Evolutionary conservation across 371 early-diverging fungal genomes (phyloP).

Genomic region (Umbelopsis sp.): DNA sequence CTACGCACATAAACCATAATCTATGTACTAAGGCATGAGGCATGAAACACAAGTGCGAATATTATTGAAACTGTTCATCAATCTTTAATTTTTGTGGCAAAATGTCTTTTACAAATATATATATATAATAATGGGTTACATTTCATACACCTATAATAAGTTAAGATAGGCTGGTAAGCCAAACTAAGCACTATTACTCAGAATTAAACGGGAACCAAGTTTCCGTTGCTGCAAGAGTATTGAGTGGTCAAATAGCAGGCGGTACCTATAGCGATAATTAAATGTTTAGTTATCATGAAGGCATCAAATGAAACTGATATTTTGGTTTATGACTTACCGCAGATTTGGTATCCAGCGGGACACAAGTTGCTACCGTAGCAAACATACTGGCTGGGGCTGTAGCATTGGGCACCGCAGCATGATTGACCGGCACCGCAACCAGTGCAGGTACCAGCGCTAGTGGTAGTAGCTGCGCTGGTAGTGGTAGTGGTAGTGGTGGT

Average conservation of each 20-base stretch:
- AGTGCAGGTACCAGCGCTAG: not conserved
- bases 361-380: constrained; percentile 2
- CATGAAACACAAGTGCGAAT: too few species aligned
- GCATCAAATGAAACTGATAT: not conserved
- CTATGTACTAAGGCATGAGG: too few species aligned
- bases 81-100: too few species aligned
- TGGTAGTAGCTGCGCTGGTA: constrained; percentile 5
- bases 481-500: not conserved
- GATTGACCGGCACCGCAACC: not conserved
- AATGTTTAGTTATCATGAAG: not conserved
- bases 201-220: not conserved
- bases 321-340: not conserved
- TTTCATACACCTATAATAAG: not conserved
- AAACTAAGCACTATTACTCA: not conserved
- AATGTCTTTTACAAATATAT: too few species aligned
- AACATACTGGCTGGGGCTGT: constrained; percentile 1
- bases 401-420: constrained; percentile 1
- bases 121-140: too few species aligned
- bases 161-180: not conserved
- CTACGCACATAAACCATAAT: too few species aligned
- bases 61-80: too few species aligned
- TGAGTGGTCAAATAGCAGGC: constrained; percentile 4
- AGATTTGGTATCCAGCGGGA: not conserved
- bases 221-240: constrained; percentile 11
- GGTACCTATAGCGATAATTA: not conserved